Conservation (phyloP, 805 yeast species). For the Starmerella floris region DNA sequence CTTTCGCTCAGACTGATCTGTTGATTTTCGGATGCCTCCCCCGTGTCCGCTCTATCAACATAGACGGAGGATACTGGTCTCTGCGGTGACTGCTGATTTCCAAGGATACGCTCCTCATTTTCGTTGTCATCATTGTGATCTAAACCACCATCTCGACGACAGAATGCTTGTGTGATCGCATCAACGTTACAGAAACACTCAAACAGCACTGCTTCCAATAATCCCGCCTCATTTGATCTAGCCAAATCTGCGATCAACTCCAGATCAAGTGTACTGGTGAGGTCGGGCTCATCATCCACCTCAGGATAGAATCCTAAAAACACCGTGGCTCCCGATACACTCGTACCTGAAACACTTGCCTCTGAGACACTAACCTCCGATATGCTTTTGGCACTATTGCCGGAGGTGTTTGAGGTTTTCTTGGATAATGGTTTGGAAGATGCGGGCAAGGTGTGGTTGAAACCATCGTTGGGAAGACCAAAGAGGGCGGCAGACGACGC, state of each 20-base stretch:
- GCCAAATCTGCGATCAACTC: conserved; percentile 18
- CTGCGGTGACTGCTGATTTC: no score
- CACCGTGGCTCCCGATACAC: conserved; percentile 5
- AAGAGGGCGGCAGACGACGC: conserved; percentile 9
- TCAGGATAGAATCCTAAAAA: conserved; percentile 9
- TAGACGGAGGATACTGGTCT: not conserved
- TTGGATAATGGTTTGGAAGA: no score
- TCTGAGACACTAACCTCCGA: not conserved
- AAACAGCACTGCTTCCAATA: conserved; percentile 19
- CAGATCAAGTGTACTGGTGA: conserved; percentile 13
- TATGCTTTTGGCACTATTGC: not conserved
- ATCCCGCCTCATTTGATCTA: conserved; percentile 12
- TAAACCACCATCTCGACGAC: not conserved
- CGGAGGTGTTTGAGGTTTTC: no score
- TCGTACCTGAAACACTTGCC: conserved; percentile 1
- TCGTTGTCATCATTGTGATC: not conserved
- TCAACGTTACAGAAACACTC: conserved; percentile 17
- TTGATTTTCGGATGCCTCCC: not conserved
- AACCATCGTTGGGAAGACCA: not conserved
- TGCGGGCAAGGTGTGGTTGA: not conserved
- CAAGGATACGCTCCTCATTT: no score
- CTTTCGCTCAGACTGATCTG: not conserved
- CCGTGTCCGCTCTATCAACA: not conserved
- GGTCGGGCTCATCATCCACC: not conserved
- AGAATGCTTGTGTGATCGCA: conserved; percentile 14